Evolutionary conservation across 768 basidiomycete genomes (phyloP).

Genomic region (Hygrophoropsis aurantiaca): DNA sequence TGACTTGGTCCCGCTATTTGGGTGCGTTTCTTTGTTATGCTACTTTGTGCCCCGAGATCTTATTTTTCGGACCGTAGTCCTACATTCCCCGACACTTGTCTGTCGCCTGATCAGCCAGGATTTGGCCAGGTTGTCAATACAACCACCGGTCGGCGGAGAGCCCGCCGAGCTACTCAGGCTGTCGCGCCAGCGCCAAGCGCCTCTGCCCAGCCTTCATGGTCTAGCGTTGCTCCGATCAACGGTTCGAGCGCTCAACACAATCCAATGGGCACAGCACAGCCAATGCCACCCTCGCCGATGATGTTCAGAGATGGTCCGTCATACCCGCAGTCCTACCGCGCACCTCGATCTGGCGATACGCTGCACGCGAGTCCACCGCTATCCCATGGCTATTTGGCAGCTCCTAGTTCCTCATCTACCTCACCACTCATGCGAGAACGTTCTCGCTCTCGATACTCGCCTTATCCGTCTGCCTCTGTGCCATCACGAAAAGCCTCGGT

Average conservation of each 20-base stretch:
- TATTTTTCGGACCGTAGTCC: slow-evolving; percentile 48
- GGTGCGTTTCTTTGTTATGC: slow-evolving; percentile 45
- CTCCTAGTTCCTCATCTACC: slow-evolving; percentile 21
- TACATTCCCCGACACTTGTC: slow-evolving; percentile 79
- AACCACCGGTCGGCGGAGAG: slow-evolving; percentile 58
- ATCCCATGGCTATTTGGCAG: slow-evolving; percentile 25
- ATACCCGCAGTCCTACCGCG: slow-evolving; percentile 28
- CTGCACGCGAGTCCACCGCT: slow-evolving; percentile 28
- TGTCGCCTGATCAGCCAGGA: slow-evolving; percentile 83
- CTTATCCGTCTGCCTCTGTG: slow-evolving; percentile 38
- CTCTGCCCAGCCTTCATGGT: slow-evolving; percentile 43
- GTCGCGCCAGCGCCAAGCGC: slow-evolving; percentile 30
- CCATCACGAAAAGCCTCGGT: slow-evolving; percentile 23
- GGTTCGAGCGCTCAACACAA: slow-evolving; percentile 20
- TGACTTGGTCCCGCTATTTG: slow-evolving; percentile 84
- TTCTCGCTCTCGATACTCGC: slow-evolving; percentile 40
- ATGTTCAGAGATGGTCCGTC: slow-evolving; percentile 26
- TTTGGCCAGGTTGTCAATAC: slow-evolving; percentile 80
- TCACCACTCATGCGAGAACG: slow-evolving; percentile 24
- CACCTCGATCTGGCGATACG: slow-evolving; percentile 15
- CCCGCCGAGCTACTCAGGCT: slow-evolving; percentile 51
- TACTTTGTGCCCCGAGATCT: slow-evolving; percentile 9
- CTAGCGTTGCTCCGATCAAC: slow-evolving; percentile 42
- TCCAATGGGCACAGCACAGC: slow-evolving; percentile 24
- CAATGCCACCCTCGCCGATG: slow-evolving; percentile 17